phyloP scores from a whole-genome alignment of 2,329 filamentous ascomycete species.

The Paecilomyces niveus region DNA sequence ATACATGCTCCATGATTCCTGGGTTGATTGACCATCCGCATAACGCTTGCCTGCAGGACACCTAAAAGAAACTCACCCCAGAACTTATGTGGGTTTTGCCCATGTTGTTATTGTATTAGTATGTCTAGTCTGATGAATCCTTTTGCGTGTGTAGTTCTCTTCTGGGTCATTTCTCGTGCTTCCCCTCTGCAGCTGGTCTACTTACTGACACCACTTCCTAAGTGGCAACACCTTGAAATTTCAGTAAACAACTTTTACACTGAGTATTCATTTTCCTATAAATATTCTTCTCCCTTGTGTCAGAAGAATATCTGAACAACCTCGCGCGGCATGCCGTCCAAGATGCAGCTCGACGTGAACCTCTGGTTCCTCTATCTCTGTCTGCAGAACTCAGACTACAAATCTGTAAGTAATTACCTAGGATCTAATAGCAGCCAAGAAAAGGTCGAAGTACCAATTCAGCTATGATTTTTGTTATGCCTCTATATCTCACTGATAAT shows the following conservation, averaged over 20 bases:
- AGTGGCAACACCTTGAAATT: background rate
- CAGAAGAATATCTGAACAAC: background rate
- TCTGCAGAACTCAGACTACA: conserved; percentile 31
- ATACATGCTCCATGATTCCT: background rate
- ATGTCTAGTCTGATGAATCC: background rate
- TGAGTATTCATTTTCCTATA: too few relatives aligned
- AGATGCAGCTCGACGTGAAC: conserved; percentile 31
- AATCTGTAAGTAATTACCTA: conserved; percentile 21
- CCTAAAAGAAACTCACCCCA: background rate
- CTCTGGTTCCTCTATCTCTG: conserved; percentile 38
- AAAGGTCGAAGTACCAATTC: background rate
- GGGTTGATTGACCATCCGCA: background rate
- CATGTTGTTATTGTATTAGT: background rate
- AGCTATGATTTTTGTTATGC: background rate
- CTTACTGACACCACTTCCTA: background rate
- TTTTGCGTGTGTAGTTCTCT: background rate
- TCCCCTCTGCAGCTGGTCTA: background rate
- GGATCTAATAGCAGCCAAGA: background rate
- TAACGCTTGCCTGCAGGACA: background rate
- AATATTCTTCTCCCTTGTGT: background rate
- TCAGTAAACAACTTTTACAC: background rate
- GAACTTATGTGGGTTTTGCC: background rate
- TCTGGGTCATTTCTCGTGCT: background rate
- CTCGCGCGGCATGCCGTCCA: conserved; percentile 25
- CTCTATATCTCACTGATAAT: background rate